Base-by-base conservation (phyloP, 768 basidiomycete genomes). In the Chalciporus piperatus region DNA sequence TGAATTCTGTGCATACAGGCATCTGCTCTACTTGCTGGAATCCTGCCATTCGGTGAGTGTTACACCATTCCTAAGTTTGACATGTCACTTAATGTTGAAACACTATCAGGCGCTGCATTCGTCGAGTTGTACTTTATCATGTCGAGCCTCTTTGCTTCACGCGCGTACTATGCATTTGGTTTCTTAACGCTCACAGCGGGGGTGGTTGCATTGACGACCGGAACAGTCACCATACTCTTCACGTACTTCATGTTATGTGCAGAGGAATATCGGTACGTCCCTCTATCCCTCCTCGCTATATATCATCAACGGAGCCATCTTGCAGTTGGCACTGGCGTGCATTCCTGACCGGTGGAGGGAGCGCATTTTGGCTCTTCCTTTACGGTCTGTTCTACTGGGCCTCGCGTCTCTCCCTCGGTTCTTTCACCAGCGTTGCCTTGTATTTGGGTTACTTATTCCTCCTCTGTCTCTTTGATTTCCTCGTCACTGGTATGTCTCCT, bases 251-350 rank as follows among this genome's bases (percentile, higher is more conserved):
- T 83, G 46, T 78, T 98, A 14, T 98, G 95, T 56, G 89, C 92
- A 6, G 96, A 98, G 68, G 94, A 98, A 61, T 98, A 97, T 67
- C 76, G 91, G 87, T 90, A 48, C 50, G 78, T 65, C 13, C 13
- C 30, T 42, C 23, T n/a, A 12, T 28, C 11, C 33, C 23, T 45
- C 20, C 30, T 12, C 41, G n/a, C 3, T 30, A 28, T 38, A 44
- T 28, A 33, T 43, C 47, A 17, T 52, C 56, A 32, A 61, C 41
- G 9, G 40, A 16, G 35, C 49, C 3, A 16, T 40, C 40, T 50
- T 2, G 19, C n/a, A 89, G 92, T 52, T 98, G 95, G 95, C 95
- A 98, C 52, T 98, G 96, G 96, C 83, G 92, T 41, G 81, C 92
- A 5, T 97, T 98, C 78, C 61, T 95, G 55, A 87, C 84, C 27